phyloP scores from a whole-genome alignment of 163 green algal genomes.

The Prototheca wickerhamii region DNA sequence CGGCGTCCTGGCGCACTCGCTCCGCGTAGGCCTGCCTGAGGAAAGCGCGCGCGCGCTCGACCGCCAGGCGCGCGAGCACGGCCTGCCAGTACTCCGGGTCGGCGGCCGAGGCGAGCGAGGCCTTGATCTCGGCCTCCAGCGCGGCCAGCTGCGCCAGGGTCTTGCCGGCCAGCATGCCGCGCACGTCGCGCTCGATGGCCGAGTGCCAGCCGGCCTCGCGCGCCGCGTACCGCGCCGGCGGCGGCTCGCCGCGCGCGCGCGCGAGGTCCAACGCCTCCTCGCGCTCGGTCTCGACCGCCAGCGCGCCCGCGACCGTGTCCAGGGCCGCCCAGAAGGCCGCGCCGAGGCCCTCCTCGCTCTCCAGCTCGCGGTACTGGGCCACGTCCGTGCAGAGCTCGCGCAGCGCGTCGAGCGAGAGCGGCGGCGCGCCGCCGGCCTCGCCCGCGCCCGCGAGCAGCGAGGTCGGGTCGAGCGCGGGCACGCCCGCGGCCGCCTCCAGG shows the following conservation, averaged over 20 bases:
- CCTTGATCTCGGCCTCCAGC: slow-evolving; percentile 64
- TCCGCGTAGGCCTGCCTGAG: slow-evolving; percentile 55
- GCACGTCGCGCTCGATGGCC: slow-evolving; percentile 52
- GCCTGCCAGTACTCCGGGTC: slow-evolving; percentile 90
- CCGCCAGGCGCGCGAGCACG: slow-evolving; percentile 62
- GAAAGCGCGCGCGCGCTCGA: slow-evolving; percentile 57
- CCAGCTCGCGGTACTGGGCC: slow-evolving; percentile 48
- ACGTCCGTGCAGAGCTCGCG: slow-evolving; percentile 51
- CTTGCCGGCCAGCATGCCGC: slow-evolving; percentile 67
- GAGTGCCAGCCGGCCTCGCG: slow-evolving; percentile 41
- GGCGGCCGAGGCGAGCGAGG: slow-evolving; percentile 45
- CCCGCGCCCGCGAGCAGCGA: not conserved
- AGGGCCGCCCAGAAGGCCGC: slow-evolving; percentile 58
- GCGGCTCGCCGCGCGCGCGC: slow-evolving; percentile 16
- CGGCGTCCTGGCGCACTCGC: slow-evolving; percentile 26
- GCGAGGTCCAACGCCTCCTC: slow-evolving; percentile 44
- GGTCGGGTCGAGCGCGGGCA: slow-evolving; percentile 40
- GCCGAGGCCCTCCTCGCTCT: slow-evolving; percentile 47
- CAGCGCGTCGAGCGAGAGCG: slow-evolving; percentile 47
- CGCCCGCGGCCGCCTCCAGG: no score
- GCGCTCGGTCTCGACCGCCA: slow-evolving; percentile 43
- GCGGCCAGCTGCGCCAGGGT: slow-evolving; percentile 54
- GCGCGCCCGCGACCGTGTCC: slow-evolving; percentile 34
- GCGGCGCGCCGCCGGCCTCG: slow-evolving; percentile 29
- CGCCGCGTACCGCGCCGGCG: slow-evolving; percentile 17